Percentiles rank a stretch among this genome's conserved stretches.
These are phyloP conservation scores for Eremochloa ophiuroides DNA, from an alignment of 176 grass and related monocot species.

Conservation along the genomic window DNA sequence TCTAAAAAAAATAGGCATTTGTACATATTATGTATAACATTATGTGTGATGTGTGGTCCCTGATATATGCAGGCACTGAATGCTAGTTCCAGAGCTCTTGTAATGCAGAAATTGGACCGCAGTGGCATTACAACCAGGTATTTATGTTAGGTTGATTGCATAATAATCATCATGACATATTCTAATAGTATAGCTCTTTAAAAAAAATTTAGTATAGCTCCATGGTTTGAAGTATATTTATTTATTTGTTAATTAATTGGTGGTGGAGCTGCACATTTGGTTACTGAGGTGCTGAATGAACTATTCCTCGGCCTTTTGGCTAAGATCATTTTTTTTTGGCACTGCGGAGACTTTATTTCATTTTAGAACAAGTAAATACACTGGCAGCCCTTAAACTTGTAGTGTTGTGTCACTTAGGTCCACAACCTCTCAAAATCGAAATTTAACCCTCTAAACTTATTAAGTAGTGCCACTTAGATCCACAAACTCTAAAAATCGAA, in stretches of 20 bases:
- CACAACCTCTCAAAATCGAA: too few relatives aligned
- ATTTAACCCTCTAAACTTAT: too few relatives aligned
- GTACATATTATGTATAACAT: neutral
- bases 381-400: too few relatives aligned
- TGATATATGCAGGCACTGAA: conserved; percentile 75
- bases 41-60: neutral
- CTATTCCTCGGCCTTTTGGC: neutral
- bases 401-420: too few relatives aligned
- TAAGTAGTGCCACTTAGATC: too few relatives aligned
- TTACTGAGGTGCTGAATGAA: neutral
- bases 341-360: neutral
- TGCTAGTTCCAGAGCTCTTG: conserved; percentile 91
- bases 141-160: conserved; percentile 12
- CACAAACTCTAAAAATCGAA: too few relatives aligned
- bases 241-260: neutral
- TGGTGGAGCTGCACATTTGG: neutral
- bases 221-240: neutral
- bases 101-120: conserved; percentile 96
- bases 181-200: neutral
- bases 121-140: conserved; percentile 75
- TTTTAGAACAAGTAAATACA: too few relatives aligned
- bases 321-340: neutral
- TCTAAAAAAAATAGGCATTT: neutral
- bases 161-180: neutral
- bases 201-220: neutral